These are phyloP conservation scores for Zychaea mexicana DNA, from an alignment of 371 early-diverging fungal species.

Conservation along the genomic window DNA sequence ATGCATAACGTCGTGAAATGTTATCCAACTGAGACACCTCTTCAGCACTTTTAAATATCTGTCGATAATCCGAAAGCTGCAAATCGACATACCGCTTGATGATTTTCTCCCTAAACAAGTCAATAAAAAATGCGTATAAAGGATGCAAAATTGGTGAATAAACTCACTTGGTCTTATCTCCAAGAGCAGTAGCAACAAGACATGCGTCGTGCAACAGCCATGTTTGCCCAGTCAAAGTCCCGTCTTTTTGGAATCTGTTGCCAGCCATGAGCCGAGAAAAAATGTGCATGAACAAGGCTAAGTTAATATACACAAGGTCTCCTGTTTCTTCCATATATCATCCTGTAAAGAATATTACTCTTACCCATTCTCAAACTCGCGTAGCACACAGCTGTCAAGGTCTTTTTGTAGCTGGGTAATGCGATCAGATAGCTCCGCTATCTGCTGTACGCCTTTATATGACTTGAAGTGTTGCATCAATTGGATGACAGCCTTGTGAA, in stretches of 20 bases:
- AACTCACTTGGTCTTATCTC: conserved; percentile 65
- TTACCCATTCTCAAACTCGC: conserved; percentile 75
- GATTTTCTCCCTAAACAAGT: conserved; percentile 44
- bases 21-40: conserved; percentile 89
- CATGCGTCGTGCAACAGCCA: conserved; percentile 75
- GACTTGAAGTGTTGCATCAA: conserved; percentile 77
- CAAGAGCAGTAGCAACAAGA: conserved; percentile 74
- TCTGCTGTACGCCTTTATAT: conserved; percentile 76
- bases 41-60: conserved; percentile 77
- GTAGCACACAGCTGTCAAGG: conserved; percentile 69
- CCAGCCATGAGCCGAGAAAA: not conserved
- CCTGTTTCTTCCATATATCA: too few relatives aligned
- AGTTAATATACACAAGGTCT: too few relatives aligned
- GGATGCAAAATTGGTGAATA: too few relatives aligned
- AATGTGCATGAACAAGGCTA: too few relatives aligned
- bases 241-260: conserved; percentile 54
- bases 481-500: conserved; percentile 74
- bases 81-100: conserved; percentile 80
- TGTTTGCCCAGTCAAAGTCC: conserved; percentile 52
- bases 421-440: conserved; percentile 67
- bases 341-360: conserved; percentile 7
- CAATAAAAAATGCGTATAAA: not conserved
- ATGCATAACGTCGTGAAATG: conserved; percentile 89
- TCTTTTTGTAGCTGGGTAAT: conserved; percentile 68
- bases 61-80: conserved; percentile 83